A percentile compares a stretch with the other conserved stretches of the same genome.
These are phyloP conservation scores for Russula foetens DNA, from an alignment of 768 basidiomycete species.

Conservation along the genomic window DNA sequence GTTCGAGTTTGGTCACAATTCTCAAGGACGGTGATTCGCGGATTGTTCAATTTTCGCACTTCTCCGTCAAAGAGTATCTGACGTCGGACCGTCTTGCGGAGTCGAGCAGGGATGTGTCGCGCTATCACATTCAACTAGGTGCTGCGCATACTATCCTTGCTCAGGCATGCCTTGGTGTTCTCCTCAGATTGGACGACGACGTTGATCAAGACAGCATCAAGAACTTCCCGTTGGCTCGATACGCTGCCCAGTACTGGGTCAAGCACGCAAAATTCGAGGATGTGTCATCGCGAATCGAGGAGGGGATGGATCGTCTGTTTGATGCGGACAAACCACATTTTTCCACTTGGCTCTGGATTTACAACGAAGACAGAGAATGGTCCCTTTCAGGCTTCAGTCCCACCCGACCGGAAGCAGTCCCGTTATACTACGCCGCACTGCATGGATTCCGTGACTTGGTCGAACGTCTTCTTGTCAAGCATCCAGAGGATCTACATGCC, in stretches of 20 bases:
- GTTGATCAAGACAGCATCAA: neutral
- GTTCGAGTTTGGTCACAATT: neutral
- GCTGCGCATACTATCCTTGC: neutral
- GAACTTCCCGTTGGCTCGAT: neutral
- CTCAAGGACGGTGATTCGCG: neutral
- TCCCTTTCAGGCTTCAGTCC: neutral
- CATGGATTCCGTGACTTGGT: neutral
- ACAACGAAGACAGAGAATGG: neutral
- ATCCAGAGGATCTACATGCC: neutral
- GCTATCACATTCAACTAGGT: neutral
- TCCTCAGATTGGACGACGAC: neutral
- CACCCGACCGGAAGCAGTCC: too few relatives aligned
- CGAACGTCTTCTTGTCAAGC: neutral
- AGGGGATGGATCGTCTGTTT: neutral
- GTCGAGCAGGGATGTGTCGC: neutral
- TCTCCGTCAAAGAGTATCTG: neutral
- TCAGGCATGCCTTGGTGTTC: neutral
- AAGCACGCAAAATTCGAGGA: neutral
- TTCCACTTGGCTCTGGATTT: neutral
- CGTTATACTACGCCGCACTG: neutral
- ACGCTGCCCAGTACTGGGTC: neutral
- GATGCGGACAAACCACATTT: neutral
- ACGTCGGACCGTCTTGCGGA: neutral
- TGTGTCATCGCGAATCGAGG: neutral
- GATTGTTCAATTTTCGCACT: neutral